Base-by-base conservation (phyloP, 352 stramenopile genomes). In the Phytophthora citrophthora region DNA sequence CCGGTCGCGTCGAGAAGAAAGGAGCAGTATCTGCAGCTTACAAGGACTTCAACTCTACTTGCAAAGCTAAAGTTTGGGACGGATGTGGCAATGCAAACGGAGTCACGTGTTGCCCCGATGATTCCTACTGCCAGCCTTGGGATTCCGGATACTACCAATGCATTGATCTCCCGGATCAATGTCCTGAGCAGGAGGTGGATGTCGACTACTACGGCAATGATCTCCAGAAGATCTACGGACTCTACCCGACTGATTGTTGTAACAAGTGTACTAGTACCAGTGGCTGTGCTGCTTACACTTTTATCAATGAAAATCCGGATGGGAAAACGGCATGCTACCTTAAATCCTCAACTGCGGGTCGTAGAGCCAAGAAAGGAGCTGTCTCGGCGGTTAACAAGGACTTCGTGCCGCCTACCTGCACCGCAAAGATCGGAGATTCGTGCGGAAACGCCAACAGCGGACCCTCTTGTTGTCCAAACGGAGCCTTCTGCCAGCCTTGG, bases 401-500 rank as follows among this genome's bases (percentile, higher is more conserved):
- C 24, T 73, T 39, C 18, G 40, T 54, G 13, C n/a, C 59, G 40
- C 44, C 68, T 7, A 64, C 56, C 10, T 87, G 77, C 41, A 46
- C 38, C 10, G 74, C 61, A 0, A 54, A 68, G 9, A n/a, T 80
- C 1, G 64, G 68, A 47, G 70, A 70, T 1, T 29, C 57, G 3
- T 87, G 78, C 36, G 78, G 75, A 16, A 78, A 78, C 9, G 54
- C 56, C 13, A 57, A 76, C 16, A 68, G 29, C 4, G 78, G 76
- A 0, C 5, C 63, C 4, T 58, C 54, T n/a, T 89, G 80, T 74
- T 89, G 80, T 31, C 67, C 67, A 7, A 41, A 41, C 9, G 66
- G 64, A 40, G 56, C 67, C 3, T 87, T 75, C 73, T 89, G 80
- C 59, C 80, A 89, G 45, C 80, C 80, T 6, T 89, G 80, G 80